Evolutionary conservation across 148 eudicot genomes (phyloP), one percentile per base, ranked within the genome.

Genomic region (Chenopodium berlandieri): DNA sequence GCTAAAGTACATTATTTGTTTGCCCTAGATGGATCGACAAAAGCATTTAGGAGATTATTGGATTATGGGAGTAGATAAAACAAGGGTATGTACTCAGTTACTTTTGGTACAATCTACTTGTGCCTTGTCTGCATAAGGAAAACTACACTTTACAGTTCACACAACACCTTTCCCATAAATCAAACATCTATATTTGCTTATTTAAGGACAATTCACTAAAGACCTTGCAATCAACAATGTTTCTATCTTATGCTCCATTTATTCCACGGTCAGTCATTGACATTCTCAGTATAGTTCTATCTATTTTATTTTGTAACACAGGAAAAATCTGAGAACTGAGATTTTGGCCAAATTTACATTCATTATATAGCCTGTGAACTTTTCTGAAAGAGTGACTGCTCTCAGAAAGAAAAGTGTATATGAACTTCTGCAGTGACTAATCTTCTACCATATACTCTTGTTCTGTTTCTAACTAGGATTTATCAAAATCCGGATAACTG

Each of bases 41-140:
- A 32, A 54, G 54, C 9, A 30, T 52, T 67, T 25, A 25, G 17
- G 63, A 23, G 40, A 48, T 1, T 50, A 30, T 10, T 72, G 50
- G 30, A 72, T 46, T 46, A 7, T 37, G 25, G 2, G 74, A 71
- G 52, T 16, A 13, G 32, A 40, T 56, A 50, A 68, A 46, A 58
- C 54, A 20, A 70, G 70, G 79, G 56, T 14, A 79, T 32, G 30
- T 17, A 70, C 58, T 79, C 32, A 65, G 58, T 13, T 14, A 79
- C 86, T 76, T 83, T 79, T 22, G 27, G 40, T 50, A 63, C 46
- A 75, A 62, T 71, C 64, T 80, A 46, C 56, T 75, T 54, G 30
- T 84, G 83, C 72, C 75, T 84, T 71, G 79, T 75, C 80, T 79
- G 27, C 52, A n/a, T 66, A 31, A 44, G 79, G 64, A 80, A 75